Base-by-base conservation (phyloP, 306 rosid genomes). In the Malus sieversii region DNA sequence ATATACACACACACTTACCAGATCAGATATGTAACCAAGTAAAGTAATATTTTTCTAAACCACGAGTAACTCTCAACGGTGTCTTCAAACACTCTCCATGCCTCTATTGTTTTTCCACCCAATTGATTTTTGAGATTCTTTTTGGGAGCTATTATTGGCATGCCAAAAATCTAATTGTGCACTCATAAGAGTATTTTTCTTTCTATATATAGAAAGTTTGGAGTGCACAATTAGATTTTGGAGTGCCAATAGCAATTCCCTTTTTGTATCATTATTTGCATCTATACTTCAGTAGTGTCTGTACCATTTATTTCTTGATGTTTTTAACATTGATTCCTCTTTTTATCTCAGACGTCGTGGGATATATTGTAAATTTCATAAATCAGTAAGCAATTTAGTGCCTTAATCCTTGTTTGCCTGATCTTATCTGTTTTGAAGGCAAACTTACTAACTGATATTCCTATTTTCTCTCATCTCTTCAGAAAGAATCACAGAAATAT, bases 301-400 rank as follows among this genome's bases (percentile, higher is more conserved):
- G 27, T 63, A 44, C 65, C 53, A 33, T 75, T 76, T 73, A 73
- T 75, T 75, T 58, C 57, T 76, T 45, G 38, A 68, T 81, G 77
- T 63, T 42, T 38, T 48, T 85, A 68, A 79, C 58, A 71, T 52
- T 68, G 25, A 40, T 32, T 76, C 32, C 57, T 82, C 82, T 59
- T 70, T 20, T 72, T 80, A 42, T 85, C 87, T 84, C 97, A 95
- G 99, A 79, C 91, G 91, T 57, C 77, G 51, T 13, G 96, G 98
- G 30, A 77, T 77, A 45, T 90, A 87, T 78, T 92, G 98, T 72
- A 92, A 89, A 87, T 95, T 64, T 84, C 98, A 95, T 78, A 92
- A 88, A 89, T 87, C 86, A 48, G 97, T 94, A 84, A 86, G 92
- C 75, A 71, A 25, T 58, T 51, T 64, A 75, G 38, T n/a, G 29